phyloP scores from a whole-genome alignment of 345 rosid species.

The Eucalyptus polybractea region DNA sequence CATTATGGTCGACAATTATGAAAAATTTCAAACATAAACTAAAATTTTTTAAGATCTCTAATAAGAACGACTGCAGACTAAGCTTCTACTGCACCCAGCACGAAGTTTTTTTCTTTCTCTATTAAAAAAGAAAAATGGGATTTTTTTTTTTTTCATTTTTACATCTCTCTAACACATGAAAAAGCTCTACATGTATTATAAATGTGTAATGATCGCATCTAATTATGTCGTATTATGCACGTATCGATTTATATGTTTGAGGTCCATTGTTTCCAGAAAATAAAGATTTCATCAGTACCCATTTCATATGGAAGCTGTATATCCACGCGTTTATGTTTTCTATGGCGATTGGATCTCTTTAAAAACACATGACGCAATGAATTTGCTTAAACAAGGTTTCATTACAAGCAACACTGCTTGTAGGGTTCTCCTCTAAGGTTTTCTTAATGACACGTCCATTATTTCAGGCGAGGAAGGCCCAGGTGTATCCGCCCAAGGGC shows the following conservation, averaged over 20 bases:
- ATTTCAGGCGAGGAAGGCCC: not conserved
- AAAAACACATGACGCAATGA: not conserved
- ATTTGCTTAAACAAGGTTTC: not conserved
- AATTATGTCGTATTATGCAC: not conserved
- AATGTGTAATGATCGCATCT: not conserved
- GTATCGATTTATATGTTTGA: not conserved
- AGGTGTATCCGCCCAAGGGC: not conserved
- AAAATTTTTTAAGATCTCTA: not conserved
- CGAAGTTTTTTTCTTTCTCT: not conserved
- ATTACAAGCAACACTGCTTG: not conserved
- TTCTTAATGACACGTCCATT: not conserved
- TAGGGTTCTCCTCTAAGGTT: not conserved
- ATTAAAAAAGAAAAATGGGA: not conserved
- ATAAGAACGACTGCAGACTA: not conserved
- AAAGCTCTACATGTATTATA: not conserved
- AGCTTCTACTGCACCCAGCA: not conserved
- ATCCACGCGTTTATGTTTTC: not conserved
- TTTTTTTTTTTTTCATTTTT: not conserved
- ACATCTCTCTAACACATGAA: not conserved
- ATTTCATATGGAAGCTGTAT: not conserved
- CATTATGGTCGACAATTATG: not conserved
- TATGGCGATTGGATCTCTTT: not conserved
- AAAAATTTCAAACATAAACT: not conserved
- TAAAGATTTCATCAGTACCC: not conserved
- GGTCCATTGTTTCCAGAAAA: not conserved